Evolutionary conservation across 225 moss, liverwort and hornwort species (phyloP).

Genomic region (Physcomitrellopsis africana): DNA sequence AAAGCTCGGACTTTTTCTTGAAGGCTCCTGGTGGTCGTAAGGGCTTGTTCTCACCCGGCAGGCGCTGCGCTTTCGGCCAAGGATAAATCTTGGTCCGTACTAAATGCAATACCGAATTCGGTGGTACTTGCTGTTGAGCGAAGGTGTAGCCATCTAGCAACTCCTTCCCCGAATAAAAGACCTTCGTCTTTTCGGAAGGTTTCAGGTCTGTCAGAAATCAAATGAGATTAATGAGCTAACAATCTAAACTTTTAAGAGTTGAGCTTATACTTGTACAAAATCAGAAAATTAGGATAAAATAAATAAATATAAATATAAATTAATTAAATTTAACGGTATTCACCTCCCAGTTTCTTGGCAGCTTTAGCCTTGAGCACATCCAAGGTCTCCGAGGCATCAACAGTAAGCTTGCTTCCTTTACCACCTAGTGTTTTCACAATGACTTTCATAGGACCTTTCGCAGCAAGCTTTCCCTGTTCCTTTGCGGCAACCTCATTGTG

Average conservation of each 20-base stretch:
- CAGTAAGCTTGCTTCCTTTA: conserved; percentile 91
- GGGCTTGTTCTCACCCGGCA: conserved; percentile 95
- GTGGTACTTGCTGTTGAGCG: conserved; percentile 96
- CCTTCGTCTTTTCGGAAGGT: conserved; percentile 86
- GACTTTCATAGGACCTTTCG: conserved; percentile 89
- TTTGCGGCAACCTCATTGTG: conserved; percentile 99
- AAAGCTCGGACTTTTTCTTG: conserved; percentile 99
- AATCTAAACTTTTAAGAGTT: conserved; percentile 20
- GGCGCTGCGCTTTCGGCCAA: conserved; percentile 96
- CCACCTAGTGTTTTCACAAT: conserved; percentile 97
- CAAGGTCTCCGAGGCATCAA: conserved; percentile 94
- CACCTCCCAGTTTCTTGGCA: conserved; percentile 97
- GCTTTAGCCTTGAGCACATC: conserved; percentile 79
- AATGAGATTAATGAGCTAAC: conserved; percentile 33
- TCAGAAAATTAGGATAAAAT: conserved; percentile 26
- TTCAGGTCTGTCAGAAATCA: conserved; percentile 81
- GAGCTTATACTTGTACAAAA: conserved; percentile 25
- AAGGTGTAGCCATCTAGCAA: conserved; percentile 82
- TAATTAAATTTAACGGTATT: not conserved
- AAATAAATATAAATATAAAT: too few relatives aligned
- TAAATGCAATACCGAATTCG: conserved; percentile 95
- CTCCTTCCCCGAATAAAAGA: conserved; percentile 93
- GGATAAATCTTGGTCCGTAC: conserved; percentile 92
- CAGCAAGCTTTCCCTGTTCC: conserved; percentile 97
- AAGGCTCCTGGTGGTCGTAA: conserved; percentile 94